A percentile compares a stretch with the other conserved stretches of the same genome.
phyloP scores from a whole-genome alignment of 1,284 basidiomycete species.

The Cutaneotrichosporon cutaneum region DNA sequence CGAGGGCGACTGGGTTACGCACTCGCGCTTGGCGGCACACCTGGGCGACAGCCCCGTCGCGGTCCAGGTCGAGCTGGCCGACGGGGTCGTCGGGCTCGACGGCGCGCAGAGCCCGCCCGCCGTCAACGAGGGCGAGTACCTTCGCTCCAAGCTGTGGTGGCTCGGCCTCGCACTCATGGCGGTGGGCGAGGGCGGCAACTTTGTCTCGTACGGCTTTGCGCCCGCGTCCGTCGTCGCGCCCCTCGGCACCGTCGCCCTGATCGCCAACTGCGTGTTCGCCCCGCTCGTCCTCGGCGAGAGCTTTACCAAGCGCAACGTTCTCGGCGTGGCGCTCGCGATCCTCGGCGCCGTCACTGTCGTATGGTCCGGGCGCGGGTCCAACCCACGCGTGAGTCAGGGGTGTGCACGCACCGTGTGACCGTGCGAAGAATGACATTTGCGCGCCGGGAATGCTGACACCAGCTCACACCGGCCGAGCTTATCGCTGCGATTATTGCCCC shows the following conservation, averaged over 20 bases:
- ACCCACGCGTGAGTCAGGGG: constrained; percentile 57
- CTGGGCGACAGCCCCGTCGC: background rate
- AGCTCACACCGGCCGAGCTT: constrained; percentile 65
- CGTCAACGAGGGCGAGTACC: constrained; percentile 59
- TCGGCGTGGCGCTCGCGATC: constrained; percentile 79
- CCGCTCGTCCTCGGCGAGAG: constrained; percentile 68
- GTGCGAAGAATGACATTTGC: background rate
- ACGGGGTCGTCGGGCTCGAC: background rate
- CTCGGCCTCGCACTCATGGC: constrained; percentile 84
- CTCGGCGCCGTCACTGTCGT: constrained; percentile 90
- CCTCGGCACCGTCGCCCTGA: constrained; percentile 82
- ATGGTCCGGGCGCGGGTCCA: constrained; percentile 70
- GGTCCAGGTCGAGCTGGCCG: constrained; percentile 5
- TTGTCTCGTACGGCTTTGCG: constrained; percentile 81
- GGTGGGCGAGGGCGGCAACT: constrained; percentile 87
- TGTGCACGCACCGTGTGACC: background rate
- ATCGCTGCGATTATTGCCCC: constrained; percentile 67
- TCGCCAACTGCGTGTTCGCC: constrained; percentile 92
- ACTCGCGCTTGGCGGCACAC: background rate
- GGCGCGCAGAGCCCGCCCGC: background rate
- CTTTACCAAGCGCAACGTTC: constrained; percentile 66
- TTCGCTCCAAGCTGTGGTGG: constrained; percentile 90
- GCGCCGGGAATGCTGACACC: constrained; percentile 13
- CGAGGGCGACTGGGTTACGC: background rate
- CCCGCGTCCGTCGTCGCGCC: constrained; percentile 95